These are phyloP conservation scores for Albugo laibachii DNA, from an alignment of 352 stramenopile species.

Conservation along the genomic window DNA sequence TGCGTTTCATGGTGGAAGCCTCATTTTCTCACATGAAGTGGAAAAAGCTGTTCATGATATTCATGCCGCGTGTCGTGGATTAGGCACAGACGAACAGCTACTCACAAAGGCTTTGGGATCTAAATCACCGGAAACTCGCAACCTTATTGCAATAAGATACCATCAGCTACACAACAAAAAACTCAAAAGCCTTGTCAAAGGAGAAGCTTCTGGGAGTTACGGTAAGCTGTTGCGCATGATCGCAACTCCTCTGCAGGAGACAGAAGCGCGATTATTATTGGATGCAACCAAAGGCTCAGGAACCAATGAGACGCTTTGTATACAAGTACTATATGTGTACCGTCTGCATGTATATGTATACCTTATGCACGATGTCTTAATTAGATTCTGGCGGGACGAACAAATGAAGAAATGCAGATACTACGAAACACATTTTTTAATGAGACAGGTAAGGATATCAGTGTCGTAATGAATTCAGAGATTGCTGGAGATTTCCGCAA, in stretches of 20 bases:
- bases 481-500: conserved; percentile 59
- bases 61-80: conserved; percentile 30
- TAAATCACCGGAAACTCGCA: conserved; percentile 44
- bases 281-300: conserved; percentile 53
- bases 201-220: conserved; percentile 59
- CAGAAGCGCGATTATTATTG: conserved; percentile 41
- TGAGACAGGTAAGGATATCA: conserved; percentile 42
- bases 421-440: conserved; percentile 63
- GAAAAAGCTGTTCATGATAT: conserved; percentile 53
- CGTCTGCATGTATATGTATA: not conserved
- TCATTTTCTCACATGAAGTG: conserved; percentile 26
- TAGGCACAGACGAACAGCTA: conserved; percentile 57
- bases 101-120: conserved; percentile 43
- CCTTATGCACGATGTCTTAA: not conserved
- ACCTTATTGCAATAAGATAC: conserved; percentile 49
- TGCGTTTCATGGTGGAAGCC: conserved; percentile 21
- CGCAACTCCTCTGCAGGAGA: conserved; percentile 41
- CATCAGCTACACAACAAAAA: conserved; percentile 37
- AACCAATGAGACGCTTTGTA: conserved; percentile 45
- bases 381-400: conserved; percentile 38
- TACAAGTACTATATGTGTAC: conserved; percentile 11
- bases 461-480: conserved; percentile 36
- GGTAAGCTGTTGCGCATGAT: conserved; percentile 48
- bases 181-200: conserved; percentile 32
- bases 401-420: conserved; percentile 64